A percentile compares a stretch with the other conserved stretches of the same genome.
phyloP scores from a whole-genome alignment of 805 yeast genomes.

The Cyberlindnera mycetangii region DNA sequence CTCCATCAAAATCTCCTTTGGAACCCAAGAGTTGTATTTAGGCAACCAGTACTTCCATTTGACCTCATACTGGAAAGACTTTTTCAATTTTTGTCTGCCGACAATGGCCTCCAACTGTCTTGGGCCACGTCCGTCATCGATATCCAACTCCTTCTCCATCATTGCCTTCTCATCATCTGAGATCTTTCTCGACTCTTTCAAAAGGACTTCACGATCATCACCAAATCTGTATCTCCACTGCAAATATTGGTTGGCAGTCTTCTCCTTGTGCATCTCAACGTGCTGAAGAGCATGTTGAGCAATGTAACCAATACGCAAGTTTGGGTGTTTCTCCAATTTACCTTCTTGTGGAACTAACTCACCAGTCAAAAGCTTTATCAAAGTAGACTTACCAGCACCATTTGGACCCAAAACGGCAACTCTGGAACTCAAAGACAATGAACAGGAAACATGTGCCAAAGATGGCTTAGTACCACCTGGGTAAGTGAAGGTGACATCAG shows the following conservation, averaged over 20 bases:
- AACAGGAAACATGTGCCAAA: conserved; percentile 73
- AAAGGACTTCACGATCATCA: conserved; percentile 93
- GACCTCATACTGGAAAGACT: conserved; percentile 93
- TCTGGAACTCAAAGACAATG: conserved; percentile 93
- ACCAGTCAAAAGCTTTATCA: conserved; percentile 89
- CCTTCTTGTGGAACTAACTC: conserved; percentile 86
- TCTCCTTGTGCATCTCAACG: conserved; percentile 95
- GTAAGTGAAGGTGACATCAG: conserved; percentile 80
- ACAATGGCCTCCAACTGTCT: conserved; percentile 91
- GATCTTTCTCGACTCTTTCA: conserved; percentile 90
- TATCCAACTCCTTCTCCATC: conserved; percentile 75
- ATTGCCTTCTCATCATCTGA: conserved; percentile 73
- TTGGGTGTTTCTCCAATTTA: conserved; percentile 95
- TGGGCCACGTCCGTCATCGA: conserved; percentile 84
- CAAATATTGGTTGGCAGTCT: conserved; percentile 94
- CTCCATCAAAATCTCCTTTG: conserved; percentile 75
- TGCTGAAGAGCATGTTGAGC: conserved; percentile 98
- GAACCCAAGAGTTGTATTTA: conserved; percentile 89
- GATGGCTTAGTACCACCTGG: conserved; percentile 90
- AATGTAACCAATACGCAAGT: conserved; percentile 95
- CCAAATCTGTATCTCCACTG: conserved; percentile 99
- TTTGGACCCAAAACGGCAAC: conserved; percentile 96
- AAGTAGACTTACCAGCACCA: conserved; percentile 98
- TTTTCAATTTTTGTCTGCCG: conserved; percentile 96
- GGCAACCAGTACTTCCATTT: conserved; percentile 94